Percentiles rank a stretch among this genome's conserved stretches.
Evolutionary conservation across 345 rosid genomes (phyloP).

Genomic region (Erysimum cheiranthoides): DNA sequence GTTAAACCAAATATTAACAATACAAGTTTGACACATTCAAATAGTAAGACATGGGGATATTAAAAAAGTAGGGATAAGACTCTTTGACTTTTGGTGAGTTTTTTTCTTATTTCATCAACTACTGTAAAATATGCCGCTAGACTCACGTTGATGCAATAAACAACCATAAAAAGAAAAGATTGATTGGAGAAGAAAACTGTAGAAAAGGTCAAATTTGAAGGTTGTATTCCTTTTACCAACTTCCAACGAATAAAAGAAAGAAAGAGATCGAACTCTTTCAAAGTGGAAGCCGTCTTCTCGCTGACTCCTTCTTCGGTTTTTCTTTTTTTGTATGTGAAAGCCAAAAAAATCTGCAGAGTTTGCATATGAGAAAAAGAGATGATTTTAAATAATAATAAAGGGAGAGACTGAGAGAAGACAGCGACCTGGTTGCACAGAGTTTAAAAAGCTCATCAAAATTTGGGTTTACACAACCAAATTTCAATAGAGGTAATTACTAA

Average conservation of each 20-base stretch:
- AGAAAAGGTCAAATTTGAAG: conserved; percentile 37
- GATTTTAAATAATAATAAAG: neutral
- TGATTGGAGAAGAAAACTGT: conserved; percentile 13
- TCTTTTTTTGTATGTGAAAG: neutral
- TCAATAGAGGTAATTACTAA: neutral
- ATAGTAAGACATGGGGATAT: conserved; percentile 26
- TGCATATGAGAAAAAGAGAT: neutral
- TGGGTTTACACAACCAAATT: neutral
- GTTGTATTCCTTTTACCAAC: conserved; percentile 30
- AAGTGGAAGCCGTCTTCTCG: conserved; percentile 30
- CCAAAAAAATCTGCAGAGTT: neutral
- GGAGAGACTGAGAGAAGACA: neutral
- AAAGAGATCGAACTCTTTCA: conserved; percentile 28
- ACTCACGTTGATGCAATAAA: conserved; percentile 20
- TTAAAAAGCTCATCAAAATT: neutral
- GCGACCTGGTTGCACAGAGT: neutral
- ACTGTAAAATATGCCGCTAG: conserved; percentile 5
- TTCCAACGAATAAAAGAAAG: neutral
- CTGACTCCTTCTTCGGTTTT: neutral
- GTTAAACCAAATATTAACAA: conserved; percentile 5
- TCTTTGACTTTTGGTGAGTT: conserved; percentile 24
- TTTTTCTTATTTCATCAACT: neutral
- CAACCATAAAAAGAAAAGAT: neutral
- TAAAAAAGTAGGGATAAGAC: neutral
- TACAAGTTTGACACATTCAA: conserved; percentile 30